phyloP scores from a whole-genome alignment of 208 protist species.

The Leptomonas seymouri region DNA sequence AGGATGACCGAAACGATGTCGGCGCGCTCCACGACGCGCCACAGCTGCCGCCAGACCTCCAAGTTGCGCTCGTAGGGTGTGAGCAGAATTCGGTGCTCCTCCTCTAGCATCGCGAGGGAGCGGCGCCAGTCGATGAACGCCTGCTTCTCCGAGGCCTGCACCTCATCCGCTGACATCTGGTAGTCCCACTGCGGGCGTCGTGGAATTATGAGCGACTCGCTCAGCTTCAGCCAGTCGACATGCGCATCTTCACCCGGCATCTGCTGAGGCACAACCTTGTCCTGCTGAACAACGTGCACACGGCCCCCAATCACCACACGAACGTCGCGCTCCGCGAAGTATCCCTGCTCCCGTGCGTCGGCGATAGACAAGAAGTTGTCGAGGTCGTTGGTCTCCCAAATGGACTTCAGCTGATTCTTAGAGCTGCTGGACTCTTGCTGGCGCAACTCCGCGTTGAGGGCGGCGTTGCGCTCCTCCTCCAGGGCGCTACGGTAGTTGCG shows the following conservation, averaged over 20 bases:
- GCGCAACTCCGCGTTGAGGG: conserved; percentile 42
- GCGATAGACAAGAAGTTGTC: conserved; percentile 89
- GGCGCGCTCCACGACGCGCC: conserved; percentile 97
- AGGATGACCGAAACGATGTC: conserved; percentile 96
- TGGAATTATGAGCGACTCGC: conserved; percentile 83
- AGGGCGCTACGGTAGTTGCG: conserved; percentile 49
- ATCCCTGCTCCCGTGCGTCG: conserved; percentile 85
- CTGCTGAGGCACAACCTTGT: conserved; percentile 57
- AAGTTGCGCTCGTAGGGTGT: conserved; percentile 99
- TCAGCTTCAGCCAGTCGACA: conserved; percentile 79
- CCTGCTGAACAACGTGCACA: conserved; percentile 74
- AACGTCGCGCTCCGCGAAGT: conserved; percentile 81
- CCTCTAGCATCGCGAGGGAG: conserved; percentile 89
- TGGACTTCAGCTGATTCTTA: conserved; percentile 71
- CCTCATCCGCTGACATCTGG: conserved; percentile 56
- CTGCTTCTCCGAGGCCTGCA: conserved; percentile 75
- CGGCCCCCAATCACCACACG: conserved; percentile 82
- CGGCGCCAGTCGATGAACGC: conserved; percentile 94
- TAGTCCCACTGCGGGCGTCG: conserved; percentile 84
- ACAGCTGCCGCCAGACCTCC: conserved; percentile 99
- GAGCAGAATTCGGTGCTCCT: conserved; percentile 93
- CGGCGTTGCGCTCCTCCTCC: conserved; percentile 46
- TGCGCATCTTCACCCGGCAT: conserved; percentile 32
- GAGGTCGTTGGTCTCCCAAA: conserved; percentile 90
- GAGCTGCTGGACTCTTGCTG: conserved; percentile 36